Base-by-base conservation (phyloP, 768 basidiomycete genomes). In the Rhodosporidiobolus odoratus region DNA sequence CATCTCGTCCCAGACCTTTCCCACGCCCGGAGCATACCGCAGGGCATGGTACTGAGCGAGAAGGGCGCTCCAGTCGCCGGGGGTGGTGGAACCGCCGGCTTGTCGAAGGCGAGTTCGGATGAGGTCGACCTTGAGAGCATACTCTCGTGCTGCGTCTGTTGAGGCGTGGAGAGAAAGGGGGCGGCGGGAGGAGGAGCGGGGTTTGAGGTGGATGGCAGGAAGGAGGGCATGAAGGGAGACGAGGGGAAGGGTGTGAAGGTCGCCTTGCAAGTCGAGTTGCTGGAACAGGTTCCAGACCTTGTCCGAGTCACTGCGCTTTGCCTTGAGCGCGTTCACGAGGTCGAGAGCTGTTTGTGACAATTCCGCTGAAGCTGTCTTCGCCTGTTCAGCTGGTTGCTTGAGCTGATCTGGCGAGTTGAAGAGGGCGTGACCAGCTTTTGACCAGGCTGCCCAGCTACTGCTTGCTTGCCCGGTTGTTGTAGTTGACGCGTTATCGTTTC, bases 1-100 rank as follows among this genome's bases (percentile, higher is more conserved):
- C 32, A 58, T 52, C 60, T 68, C 73, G 59, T 71, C 69, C 73
- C 73, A 74, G 16, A 47, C 40, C 27, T 62, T 37, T 32, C 41
- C 34, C 35, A 40, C 63, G 23, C 66, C 73, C 3, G 73, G 73
- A 0, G 63, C 73, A 34, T 71, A 62, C 30, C 60, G 41, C n/a
- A 71, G 38, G 13, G 63, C 58, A 32, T 47, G 48, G 66, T 68
- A 74, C 50, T 68, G 66, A 27, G 25, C 23, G 27, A 70, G 12
- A 21, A 71, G 41, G 23, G 69, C 66, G 43, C 41, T 45, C 54
- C 35, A 57, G 59, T 74, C 66, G 16, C 56, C 66, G 15, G 25
- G 50, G 15, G 54, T 40, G 25, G 48, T 9, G 23, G 34, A 48
- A 25, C 56, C 69, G 40, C 73, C 73, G 17, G 63, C 59, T 37